Evolutionary conservation across 495 filamentous ascomycete species (phyloP), one percentile per base, ranked within the genome.

Genomic region (Aspergillus campestris): DNA sequence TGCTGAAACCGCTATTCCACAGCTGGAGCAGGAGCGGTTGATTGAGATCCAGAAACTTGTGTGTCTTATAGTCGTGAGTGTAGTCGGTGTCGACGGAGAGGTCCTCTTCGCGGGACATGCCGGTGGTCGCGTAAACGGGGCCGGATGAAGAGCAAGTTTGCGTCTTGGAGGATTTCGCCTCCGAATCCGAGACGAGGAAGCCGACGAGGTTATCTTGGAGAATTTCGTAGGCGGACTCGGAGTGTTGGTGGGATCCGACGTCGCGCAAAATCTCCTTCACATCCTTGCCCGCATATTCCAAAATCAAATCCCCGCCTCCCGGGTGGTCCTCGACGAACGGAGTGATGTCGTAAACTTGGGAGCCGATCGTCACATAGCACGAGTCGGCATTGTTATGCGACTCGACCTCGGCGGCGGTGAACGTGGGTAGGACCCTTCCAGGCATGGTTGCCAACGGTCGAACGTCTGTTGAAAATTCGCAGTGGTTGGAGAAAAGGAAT

Each of bases 301-400:
- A 72, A 45, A 99, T 81, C 47, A 97, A 62, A 47, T 96, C 87
- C 53, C 78, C 79, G 44, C 94, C 94, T 49, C 91, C 94, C 31
- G 94, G 94, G 62, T 99, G 94, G 48, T 85, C 80, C 38, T 83
- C 74, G 43, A 96, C 60, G 57, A 99, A 99, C 24, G 80, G 73
- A 18, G 94, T 95, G 48, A 99, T 77, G 74, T 99, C 89, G 77
- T 88, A 97, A 54, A 97, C 92, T 52, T 90, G 91, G 24, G 74
- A 75, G 31, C 88, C 92, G 35, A 95, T 63, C 0, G 87, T 90
- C 51, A 99, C 88, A 73, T 89, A 99, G 75, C 94, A 97, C 15
- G 87, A 94, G 61, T 89, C 82, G 33, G 61, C 65, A 38, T 75
- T 83, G 57, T 88, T 94, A 62, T 91, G 88, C 51, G 81, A 72